Evolutionary conservation across 371 early-diverging fungal genomes (phyloP).

Genomic region (Circinella minor): DNA sequence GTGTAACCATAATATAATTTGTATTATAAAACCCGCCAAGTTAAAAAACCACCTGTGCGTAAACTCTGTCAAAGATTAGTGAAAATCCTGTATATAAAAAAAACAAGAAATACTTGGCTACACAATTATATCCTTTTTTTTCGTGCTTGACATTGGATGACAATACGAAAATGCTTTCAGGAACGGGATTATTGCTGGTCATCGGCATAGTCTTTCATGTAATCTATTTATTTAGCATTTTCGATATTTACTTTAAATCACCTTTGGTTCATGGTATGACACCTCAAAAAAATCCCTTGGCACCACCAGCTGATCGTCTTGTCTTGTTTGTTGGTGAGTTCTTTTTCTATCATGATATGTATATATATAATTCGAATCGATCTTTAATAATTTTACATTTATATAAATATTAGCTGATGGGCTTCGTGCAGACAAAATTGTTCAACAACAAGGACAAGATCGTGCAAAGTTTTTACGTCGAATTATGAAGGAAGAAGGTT

Average conservation of each 20-base stretch:
- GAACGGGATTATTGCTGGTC: constrained; percentile 58
- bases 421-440: constrained; percentile 90
- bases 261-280: constrained; percentile 97
- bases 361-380: not conserved
- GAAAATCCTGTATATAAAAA: not conserved
- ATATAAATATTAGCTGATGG: constrained; percentile 76
- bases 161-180: constrained; percentile 40
- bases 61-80: no score
- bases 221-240: constrained; percentile 88
- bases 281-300: constrained; percentile 67
- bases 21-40: no score
- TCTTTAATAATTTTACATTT: no score
- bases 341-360: not conserved
- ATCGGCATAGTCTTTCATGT: constrained; percentile 92
- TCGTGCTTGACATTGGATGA: constrained; percentile 8
- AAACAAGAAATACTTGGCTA: not conserved
- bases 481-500: constrained; percentile 66
- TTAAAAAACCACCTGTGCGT: no score
- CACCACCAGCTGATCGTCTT: constrained; percentile 89
- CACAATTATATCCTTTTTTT: not conserved
- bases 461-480: constrained; percentile 80
- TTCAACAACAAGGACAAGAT: constrained; percentile 59
- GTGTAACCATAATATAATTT: no score
- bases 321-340: constrained; percentile 85
- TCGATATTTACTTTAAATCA: constrained; percentile 98